These are phyloP conservation scores for Trichoderma oligosporum DNA, from an alignment of 2,329 filamentous ascomycete genomes.

Conservation along the genomic window DNA sequence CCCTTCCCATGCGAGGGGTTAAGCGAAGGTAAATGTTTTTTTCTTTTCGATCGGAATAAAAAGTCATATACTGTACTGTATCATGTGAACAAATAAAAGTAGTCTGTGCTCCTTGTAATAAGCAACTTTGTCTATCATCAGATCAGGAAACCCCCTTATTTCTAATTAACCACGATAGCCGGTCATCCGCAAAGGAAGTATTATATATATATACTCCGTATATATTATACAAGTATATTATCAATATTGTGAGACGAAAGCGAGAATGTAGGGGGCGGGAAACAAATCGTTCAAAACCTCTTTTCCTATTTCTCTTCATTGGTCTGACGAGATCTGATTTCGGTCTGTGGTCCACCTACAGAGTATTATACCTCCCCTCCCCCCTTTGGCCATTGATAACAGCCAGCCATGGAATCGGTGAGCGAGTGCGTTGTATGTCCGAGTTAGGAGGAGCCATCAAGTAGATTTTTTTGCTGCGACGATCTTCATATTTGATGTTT, in stretches of 20 bases:
- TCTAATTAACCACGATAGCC: too few species aligned
- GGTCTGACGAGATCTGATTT: slow-evolving; percentile 5
- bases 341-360: background rate
- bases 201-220: too few species aligned
- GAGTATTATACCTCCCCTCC: background rate
- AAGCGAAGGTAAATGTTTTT: background rate
- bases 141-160: too few species aligned
- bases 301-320: background rate
- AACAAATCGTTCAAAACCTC: too few species aligned
- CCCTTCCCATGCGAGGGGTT: slow-evolving; percentile 5
- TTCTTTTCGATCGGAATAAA: background rate
- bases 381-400: background rate
- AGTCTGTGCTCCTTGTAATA: too few species aligned
- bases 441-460: background rate
- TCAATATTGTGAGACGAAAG: too few species aligned
- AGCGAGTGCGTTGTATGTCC: background rate
- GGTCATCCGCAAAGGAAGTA: too few species aligned
- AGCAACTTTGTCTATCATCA: too few species aligned
- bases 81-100: too few species aligned
- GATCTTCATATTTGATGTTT: background rate
- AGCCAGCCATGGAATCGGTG: background rate
- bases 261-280: too few species aligned
- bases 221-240: too few species aligned
- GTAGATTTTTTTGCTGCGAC: background rate
- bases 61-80: background rate